Base-by-base conservation (phyloP, 176 grass and related monocot species). In the Oryza coarctata region DNA sequence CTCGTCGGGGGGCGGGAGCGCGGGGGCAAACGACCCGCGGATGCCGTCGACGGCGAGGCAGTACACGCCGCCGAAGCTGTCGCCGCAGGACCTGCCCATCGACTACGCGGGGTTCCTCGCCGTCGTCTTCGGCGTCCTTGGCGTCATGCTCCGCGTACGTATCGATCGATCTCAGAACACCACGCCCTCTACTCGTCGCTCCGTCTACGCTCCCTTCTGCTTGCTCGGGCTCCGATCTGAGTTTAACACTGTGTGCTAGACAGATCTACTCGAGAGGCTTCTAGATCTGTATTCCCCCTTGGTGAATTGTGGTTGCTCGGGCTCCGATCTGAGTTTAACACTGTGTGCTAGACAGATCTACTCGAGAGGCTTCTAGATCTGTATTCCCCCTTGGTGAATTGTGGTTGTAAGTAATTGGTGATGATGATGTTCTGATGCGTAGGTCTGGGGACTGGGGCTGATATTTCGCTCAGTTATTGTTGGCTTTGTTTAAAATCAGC, bases 51-150 rank as follows among this genome's bases (percentile, higher is more conserved):
- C 93, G 63, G 96, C 93, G 84, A 95, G 81, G 85, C 89, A 87
- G 6, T 98, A 98, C 80, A 64, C 79, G 34, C 78, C 93, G 82
- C 89, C 96, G 30, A 89, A 90, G 52, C 41, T 98, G 27, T 95
- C 93, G 26, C 40, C 93, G 44, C 92, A 94, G 81, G 95, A 95
- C 82, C 88, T 95, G 8, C 95, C 95, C 79, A 32, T 98, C 38
- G 95, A 98, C 84, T 98, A 98, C 27, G 84, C 87, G 43, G 95
- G 95, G 17, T 98, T 98, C 79, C 88, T 98, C 78, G 95, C 95
- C 72, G 92, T 98, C 71, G 55, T 87, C 84, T 91, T 94, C 82
- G 95, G 95, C 45, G 92, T 89, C 78, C 18, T 88, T 36, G 93
- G 96, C 87, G 96, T 95, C 85, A 98, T 94, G 82, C 88, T 98